Base-by-base conservation (phyloP, 2,329 filamentous ascomycete genomes). In the Xylaria sp. region DNA sequence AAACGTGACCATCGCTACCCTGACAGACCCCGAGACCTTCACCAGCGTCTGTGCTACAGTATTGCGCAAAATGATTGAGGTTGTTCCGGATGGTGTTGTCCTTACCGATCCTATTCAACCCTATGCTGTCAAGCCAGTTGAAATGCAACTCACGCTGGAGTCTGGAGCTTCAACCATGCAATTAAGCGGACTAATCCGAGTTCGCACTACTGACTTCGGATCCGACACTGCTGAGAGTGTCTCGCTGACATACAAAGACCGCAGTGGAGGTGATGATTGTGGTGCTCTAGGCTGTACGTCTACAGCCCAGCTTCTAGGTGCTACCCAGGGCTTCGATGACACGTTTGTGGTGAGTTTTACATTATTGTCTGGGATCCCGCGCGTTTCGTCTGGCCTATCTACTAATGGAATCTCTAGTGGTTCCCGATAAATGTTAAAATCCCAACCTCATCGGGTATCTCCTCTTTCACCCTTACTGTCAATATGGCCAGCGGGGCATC, bases 11-110 rank as follows among this genome's bases (percentile, higher is more conserved):
- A 82, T 90, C 72, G 76, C 76, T 5, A 78, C 82, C 0, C 76
- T 90, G 81, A 76, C 82, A 3, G 81, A 84, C 63, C 74, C 82
- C 0, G 73, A 78, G 0, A 78, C 77, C 12, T 90, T 88, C 78
- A 79, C 79, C 48, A 81, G 73, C 23, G 79, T 81, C 20, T 91
- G 88, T 77, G 79, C 82, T 71, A 80, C 76, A 3, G 82, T 90
- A 20, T 78, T 90, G 48, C 85, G 88, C 75, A 86, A 85, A 75
- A 86, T 90, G 88, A 88, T 90, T 67, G 86, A 91, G n/a, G 82
- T 84, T 3, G 87, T 90, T 0, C 88, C 88, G 1, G 75, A 78
- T 2, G 81, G 80, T 2, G 85, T 88, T 3, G 80, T 79, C 0
- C 82, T 90, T 3, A 84, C 84, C 0, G 84, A 85, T 58, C 81